Conservation (phyloP, 2,329 filamentous ascomycete species). For the Penicillium verrucosum region DNA sequence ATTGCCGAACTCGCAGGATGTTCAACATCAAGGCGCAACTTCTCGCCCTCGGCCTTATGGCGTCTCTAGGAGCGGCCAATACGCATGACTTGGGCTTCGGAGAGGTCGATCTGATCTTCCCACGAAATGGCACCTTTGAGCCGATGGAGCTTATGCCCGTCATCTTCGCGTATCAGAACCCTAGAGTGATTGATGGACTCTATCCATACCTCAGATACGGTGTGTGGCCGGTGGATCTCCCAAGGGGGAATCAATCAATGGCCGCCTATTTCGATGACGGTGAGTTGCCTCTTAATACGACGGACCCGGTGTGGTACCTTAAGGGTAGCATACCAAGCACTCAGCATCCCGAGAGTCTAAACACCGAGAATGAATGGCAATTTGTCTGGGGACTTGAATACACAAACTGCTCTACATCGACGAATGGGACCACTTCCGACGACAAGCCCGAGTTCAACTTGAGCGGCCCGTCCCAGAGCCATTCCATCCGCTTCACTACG, state of each 20-base stretch:
- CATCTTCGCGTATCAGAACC: background rate
- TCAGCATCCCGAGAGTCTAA: no score
- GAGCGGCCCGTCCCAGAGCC: no score
- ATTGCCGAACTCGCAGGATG: background rate
- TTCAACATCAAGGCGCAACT: background rate
- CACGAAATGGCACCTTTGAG: background rate
- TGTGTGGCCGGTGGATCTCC: background rate
- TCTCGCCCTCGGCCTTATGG: background rate
- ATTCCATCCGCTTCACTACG: no score
- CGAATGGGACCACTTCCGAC: no score
- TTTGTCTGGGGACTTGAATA: no score
- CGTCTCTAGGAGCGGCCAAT: background rate
- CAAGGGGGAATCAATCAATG: background rate
- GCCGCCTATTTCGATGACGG: no score
- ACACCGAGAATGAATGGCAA: no score
- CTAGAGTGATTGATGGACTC: background rate
- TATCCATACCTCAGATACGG: background rate
- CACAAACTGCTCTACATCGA: no score
- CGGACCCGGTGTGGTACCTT: no score
- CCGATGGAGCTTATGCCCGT: background rate
- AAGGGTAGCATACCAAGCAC: no score
- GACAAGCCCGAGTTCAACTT: no score
- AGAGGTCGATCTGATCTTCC: background rate
- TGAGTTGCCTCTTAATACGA: no score
- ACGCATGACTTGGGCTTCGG: background rate